phyloP scores from a whole-genome alignment of 805 yeast species.

The Suhomyces xylopsoci region DNA sequence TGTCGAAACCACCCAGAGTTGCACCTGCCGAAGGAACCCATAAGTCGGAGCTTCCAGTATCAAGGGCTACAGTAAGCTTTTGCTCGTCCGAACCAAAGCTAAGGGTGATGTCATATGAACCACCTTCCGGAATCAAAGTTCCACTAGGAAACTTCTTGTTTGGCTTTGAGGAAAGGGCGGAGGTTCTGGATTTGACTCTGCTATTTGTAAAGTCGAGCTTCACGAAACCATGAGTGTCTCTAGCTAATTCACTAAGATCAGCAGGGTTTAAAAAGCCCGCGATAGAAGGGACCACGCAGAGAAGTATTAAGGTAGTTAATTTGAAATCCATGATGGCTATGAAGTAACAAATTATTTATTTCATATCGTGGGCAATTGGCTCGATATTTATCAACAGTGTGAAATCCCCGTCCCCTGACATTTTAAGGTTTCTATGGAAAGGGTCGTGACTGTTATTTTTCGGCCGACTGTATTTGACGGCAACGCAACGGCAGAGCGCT shows the following conservation, averaged over 20 bases:
- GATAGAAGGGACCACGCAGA: background rate
- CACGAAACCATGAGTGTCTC: background rate
- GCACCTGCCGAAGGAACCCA: background rate
- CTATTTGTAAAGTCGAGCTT: background rate
- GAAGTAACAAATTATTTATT: background rate
- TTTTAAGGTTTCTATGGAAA: background rate
- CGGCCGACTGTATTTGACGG: background rate
- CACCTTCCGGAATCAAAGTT: background rate
- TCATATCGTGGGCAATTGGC: background rate
- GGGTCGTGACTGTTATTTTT: background rate
- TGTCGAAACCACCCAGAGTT: background rate
- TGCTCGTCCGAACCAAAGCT: background rate
- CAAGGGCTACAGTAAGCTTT: background rate
- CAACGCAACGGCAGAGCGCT: background rate
- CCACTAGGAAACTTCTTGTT: background rate
- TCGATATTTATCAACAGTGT: background rate
- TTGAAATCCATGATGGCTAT: background rate
- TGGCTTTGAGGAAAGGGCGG: background rate
- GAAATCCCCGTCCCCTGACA: background rate
- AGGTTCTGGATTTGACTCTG: background rate
- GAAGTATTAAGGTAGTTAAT: background rate
- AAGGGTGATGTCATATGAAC: background rate
- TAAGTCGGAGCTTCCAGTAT: slow-evolving; percentile 1
- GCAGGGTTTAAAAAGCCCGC: background rate
- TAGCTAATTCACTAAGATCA: background rate